Conservation (phyloP, 2,329 filamentous ascomycete genomes). For the Cladosporium sp. region DNA sequence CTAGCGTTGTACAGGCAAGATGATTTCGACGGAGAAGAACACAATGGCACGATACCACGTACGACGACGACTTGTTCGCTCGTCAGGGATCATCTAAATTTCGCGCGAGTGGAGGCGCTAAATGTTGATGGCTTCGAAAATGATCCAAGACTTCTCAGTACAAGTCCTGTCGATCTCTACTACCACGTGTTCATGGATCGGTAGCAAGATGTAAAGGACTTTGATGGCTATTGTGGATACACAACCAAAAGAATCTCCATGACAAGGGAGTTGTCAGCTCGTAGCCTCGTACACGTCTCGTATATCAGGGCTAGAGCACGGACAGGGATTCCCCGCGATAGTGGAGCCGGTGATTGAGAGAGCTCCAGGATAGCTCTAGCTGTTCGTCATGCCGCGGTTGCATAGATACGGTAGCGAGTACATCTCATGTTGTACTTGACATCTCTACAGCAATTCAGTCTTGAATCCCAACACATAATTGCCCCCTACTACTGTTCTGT, state of each 20-base stretch:
- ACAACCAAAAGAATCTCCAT: neutral
- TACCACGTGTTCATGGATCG: neutral
- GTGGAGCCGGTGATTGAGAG: neutral
- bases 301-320: neutral
- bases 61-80: neutral
- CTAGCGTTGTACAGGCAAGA: neutral
- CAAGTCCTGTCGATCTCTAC: neutral
- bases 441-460: neutral
- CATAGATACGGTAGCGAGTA: no score
- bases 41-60: neutral
- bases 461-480: neutral
- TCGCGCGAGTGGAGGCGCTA: neutral
- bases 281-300: neutral
- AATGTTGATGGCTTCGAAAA: neutral
- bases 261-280: neutral
- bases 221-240: neutral
- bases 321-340: neutral
- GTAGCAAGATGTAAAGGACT: neutral
- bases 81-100: neutral
- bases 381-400: slow-evolving; percentile 6
- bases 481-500: neutral
- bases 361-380: neutral
- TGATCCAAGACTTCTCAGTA: neutral
- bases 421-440: neutral
- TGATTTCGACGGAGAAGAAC: neutral